Evolutionary conservation across 306 rosid species (phyloP).

Genomic region (Vicia villosa): DNA sequence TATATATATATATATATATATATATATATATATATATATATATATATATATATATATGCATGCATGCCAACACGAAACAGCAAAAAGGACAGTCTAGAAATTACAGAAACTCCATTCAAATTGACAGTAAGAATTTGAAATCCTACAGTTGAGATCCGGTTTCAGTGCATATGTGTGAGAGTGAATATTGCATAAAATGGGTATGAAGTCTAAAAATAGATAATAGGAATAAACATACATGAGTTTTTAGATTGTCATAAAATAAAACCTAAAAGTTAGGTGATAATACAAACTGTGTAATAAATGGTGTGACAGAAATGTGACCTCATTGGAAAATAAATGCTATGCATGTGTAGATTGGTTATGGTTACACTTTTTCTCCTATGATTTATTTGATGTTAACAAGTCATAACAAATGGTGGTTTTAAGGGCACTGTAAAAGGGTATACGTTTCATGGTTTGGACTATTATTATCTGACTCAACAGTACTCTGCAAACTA

Average conservation of each 20-base stretch:
- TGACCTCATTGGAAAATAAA: slow-evolving; percentile 52
- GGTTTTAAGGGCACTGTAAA: slow-evolving; percentile 44
- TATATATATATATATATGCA: too few species aligned
- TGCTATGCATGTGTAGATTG: slow-evolving; percentile 34
- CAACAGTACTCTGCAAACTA: slow-evolving; percentile 41
- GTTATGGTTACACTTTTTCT: slow-evolving; percentile 39
- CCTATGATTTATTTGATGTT: slow-evolving; percentile 42
- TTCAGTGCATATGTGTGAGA: slow-evolving; percentile 20
- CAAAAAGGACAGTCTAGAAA: slow-evolving; percentile 18
- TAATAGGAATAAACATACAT: slow-evolving; percentile 34
- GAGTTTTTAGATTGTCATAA: too few species aligned
- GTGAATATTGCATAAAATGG: slow-evolving; percentile 25
- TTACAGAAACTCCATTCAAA: slow-evolving; percentile 26
- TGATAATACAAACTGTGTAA: slow-evolving; percentile 34
- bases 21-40: too few species aligned
- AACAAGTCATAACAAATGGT: slow-evolving; percentile 47
- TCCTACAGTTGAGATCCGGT: slow-evolving; percentile 27
- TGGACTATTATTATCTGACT: slow-evolving; percentile 41
- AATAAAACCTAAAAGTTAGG: neutral
- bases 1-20: too few species aligned
- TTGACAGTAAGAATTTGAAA: slow-evolving; percentile 33
- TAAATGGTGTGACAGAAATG: slow-evolving; percentile 35
- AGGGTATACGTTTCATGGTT: slow-evolving; percentile 35
- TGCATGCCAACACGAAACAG: slow-evolving; percentile 3
- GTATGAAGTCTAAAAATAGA: slow-evolving; percentile 43